Percentiles rank a stretch among this genome's conserved stretches.
Conservation (phyloP, 2,329 filamentous ascomycete genomes). For the Chaetothyriales sp. region DNA sequence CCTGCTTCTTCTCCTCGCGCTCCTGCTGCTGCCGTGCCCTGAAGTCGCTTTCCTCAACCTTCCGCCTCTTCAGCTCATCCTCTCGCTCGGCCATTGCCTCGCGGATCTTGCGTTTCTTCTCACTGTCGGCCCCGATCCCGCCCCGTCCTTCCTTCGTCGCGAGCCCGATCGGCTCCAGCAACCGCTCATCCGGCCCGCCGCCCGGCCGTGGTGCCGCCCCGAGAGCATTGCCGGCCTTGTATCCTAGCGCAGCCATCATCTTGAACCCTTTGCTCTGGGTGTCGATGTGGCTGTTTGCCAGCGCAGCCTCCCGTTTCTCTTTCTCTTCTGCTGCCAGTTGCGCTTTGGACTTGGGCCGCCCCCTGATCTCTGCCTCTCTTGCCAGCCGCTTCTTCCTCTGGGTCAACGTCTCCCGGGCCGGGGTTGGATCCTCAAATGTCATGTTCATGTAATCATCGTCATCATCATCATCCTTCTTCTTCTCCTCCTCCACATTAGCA, state of each 20-base stretch:
- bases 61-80: constrained; percentile 42
- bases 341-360: constrained; percentile 59
- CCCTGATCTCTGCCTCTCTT: constrained; percentile 50
- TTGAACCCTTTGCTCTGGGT: constrained; percentile 63
- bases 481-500: not conserved
- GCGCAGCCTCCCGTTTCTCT: constrained; percentile 56
- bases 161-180: constrained; percentile 60
- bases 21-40: constrained; percentile 56
- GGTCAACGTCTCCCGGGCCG: constrained; percentile 44
- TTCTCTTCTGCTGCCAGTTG: constrained; percentile 63
- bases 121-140: constrained; percentile 70
- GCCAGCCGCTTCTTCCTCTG: constrained; percentile 40
- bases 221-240: constrained; percentile 57
- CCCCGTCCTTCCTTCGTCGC: constrained; percentile 62
- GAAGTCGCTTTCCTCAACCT: constrained; percentile 55
- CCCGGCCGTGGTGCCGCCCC: constrained; percentile 45
- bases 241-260: constrained; percentile 97
- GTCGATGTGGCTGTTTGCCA: constrained; percentile 58
- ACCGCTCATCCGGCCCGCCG: constrained; percentile 22
- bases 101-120: constrained; percentile 61
- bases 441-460: constrained; percentile 98
- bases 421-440: constrained; percentile 56
- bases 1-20: constrained; percentile 50
- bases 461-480: constrained; percentile 50
- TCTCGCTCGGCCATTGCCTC: constrained; percentile 44